Conservation (phyloP, 768 basidiomycete genomes). For the Hypholoma sublateritium region DNA sequence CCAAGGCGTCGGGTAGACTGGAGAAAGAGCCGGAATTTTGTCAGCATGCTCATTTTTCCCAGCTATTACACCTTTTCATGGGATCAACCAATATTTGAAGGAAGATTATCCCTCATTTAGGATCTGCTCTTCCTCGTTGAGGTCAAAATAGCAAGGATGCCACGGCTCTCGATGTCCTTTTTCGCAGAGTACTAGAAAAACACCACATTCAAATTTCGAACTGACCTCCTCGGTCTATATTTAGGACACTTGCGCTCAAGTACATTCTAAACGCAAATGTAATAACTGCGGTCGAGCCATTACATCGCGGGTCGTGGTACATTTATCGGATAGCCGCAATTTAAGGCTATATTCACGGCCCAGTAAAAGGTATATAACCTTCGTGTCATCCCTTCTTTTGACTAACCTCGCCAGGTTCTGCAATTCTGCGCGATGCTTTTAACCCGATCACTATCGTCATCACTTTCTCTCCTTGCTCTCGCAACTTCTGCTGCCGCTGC, state of each 20-base stretch:
- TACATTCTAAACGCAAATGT: no score
- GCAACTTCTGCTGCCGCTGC: slow-evolving; percentile 8
- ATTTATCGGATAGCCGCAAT: not conserved
- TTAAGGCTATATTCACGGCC: not conserved
- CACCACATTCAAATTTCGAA: not conserved
- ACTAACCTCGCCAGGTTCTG: not conserved
- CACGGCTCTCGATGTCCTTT: not conserved
- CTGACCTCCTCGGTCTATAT: not conserved
- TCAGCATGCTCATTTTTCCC: not conserved
- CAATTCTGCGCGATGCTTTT: not conserved
- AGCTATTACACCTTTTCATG: slow-evolving; percentile 2
- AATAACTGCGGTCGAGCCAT: no score
- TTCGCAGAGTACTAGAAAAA: slow-evolving; percentile 2
- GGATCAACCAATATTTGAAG: not conserved
- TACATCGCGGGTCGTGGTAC: no score
- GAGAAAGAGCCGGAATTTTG: not conserved
- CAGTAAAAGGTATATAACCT: slow-evolving; percentile 1
- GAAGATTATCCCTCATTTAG: not conserved
- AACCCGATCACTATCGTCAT: not conserved
- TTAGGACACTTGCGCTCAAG: no score
- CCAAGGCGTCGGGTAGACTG: not conserved
- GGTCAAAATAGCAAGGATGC: not conserved
- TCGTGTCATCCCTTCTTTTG: not conserved
- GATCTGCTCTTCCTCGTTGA: not conserved
- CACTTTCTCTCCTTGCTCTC: not conserved